These are phyloP conservation scores for Kodamaea neixiangensis DNA, from an alignment of 805 yeast species.

Conservation along the genomic window DNA sequence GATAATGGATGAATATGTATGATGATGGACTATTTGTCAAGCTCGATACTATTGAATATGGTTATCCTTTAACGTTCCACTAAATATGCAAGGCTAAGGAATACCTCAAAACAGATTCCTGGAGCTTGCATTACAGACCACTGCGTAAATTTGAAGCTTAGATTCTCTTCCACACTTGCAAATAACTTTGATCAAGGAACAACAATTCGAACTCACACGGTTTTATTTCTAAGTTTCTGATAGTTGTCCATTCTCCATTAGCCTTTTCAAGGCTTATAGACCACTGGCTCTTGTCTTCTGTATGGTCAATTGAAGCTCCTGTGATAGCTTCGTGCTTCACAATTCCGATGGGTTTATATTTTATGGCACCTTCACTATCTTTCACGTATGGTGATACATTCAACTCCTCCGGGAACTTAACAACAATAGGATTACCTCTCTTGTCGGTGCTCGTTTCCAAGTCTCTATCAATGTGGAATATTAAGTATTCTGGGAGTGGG, in stretches of 20 bases:
- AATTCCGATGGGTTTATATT: conserved; percentile 37
- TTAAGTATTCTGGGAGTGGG: conserved; percentile 53
- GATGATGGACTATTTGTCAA: neutral
- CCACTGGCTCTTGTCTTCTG: conserved; percentile 46
- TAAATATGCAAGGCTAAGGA: too few relatives aligned
- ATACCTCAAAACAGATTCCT: too few relatives aligned
- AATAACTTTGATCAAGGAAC: conserved; percentile 59
- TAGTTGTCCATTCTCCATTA: conserved; percentile 56
- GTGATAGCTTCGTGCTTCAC: conserved; percentile 17
- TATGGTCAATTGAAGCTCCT: conserved; percentile 18
- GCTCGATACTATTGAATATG: too few relatives aligned
- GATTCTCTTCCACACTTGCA: conserved; percentile 64
- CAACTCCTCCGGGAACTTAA: conserved; percentile 53
- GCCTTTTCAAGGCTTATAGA: conserved; percentile 39
- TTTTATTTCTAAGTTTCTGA: conserved; percentile 52
- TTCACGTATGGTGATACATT: conserved; percentile 36
- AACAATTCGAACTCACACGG: conserved; percentile 57
- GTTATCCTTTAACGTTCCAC: too few relatives aligned
- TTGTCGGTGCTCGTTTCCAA: conserved; percentile 15
- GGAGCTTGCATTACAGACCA: too few relatives aligned
- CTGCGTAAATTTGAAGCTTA: too few relatives aligned
- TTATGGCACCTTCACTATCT: conserved; percentile 18
- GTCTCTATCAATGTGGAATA: conserved; percentile 57
- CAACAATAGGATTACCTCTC: conserved; percentile 51
- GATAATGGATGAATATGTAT: neutral